phyloP scores from a whole-genome alignment of 1,139 yeast genomes.

The Yamadazyma kanchanaburiensis region DNA sequence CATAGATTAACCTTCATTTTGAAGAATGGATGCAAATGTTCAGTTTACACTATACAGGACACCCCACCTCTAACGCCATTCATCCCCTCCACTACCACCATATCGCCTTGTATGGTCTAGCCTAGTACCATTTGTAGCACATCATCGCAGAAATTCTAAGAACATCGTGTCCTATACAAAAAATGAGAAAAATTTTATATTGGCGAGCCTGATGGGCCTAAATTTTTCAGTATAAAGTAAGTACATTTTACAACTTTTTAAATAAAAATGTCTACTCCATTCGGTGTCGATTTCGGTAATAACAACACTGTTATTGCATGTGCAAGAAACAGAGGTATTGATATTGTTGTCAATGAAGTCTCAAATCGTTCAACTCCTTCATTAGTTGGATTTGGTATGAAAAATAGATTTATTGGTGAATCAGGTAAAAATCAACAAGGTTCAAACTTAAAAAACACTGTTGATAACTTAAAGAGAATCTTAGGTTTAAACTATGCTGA shows the following conservation, averaged over 20 bases:
- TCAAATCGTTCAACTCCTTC: conserved; percentile 97
- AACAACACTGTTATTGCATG: conserved; percentile 91
- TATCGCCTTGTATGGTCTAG: too few relatives aligned
- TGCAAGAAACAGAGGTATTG: conserved; percentile 98
- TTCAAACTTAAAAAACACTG: conserved; percentile 93
- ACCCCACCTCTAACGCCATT: too few relatives aligned
- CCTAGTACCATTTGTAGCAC: too few relatives aligned
- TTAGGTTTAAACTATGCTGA: conserved; percentile 75
- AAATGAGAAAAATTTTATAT: conserved; percentile 10
- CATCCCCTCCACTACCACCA: too few relatives aligned
- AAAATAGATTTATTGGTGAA: conserved; percentile 92
- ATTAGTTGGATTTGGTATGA: conserved; percentile 86
- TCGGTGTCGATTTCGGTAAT: conserved; percentile 98
- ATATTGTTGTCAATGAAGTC: conserved; percentile 96
- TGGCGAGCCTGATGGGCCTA: conserved; percentile 5
- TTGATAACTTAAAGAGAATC: conserved; percentile 88
- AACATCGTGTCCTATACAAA: conserved; percentile 4
- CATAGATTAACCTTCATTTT: too few relatives aligned
- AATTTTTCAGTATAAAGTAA: conserved; percentile 3
- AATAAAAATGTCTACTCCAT: conserved; percentile 62
- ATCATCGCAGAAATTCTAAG: conserved; percentile 5
- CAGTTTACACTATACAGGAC: too few relatives aligned
- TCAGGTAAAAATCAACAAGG: conserved; percentile 94
- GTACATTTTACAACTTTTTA: not conserved
- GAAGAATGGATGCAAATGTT: too few relatives aligned